Evolutionary conservation across 495 filamentous ascomycete genomes (phyloP).

Genomic region (Aspergillus olivimuriae): DNA sequence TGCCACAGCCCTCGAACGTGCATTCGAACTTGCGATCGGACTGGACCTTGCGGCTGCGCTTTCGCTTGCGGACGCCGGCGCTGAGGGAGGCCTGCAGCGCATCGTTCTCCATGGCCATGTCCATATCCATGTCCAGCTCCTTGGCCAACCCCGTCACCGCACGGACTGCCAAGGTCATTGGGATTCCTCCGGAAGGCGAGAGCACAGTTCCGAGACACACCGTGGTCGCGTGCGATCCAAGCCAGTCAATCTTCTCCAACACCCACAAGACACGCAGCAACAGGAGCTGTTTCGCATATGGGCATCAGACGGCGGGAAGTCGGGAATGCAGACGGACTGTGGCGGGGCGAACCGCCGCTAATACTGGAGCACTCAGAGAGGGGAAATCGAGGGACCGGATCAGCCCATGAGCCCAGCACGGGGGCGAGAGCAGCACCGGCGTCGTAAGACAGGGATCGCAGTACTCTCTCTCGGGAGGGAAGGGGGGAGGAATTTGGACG

Average conservation of each 20-base stretch:
- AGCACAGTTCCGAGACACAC: too few species aligned
- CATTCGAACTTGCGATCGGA: slow-evolving; percentile 93
- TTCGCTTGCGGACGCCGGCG: slow-evolving; percentile 57
- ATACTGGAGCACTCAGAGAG: too few species aligned
- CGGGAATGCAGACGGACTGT: too few species aligned
- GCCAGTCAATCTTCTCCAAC: background rate
- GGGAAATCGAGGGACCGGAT: background rate
- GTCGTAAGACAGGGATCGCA: too few species aligned
- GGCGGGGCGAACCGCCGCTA: too few species aligned
- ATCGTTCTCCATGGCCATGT: slow-evolving; percentile 21
- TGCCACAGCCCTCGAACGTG: slow-evolving; percentile 81
- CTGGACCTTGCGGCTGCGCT: slow-evolving; percentile 75
- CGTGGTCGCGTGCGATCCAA: too few species aligned
- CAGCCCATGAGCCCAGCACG: background rate
- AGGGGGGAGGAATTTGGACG: background rate
- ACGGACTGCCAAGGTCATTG: slow-evolving; percentile 20
- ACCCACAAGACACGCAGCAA: background rate
- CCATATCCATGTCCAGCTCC: slow-evolving; percentile 23
- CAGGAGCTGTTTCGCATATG: background rate
- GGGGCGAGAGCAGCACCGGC: too few species aligned
- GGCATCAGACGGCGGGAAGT: background rate
- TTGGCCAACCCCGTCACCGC: slow-evolving; percentile 19
- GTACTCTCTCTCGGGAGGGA: too few species aligned
- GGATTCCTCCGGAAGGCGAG: too few species aligned
- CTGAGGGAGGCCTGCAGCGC: slow-evolving; percentile 18